Percentiles rank a stretch among this genome's conserved stretches.
These are phyloP conservation scores for Claviceps sp. DNA, from an alignment of 2,329 filamentous ascomycete species.

Conservation along the genomic window DNA sequence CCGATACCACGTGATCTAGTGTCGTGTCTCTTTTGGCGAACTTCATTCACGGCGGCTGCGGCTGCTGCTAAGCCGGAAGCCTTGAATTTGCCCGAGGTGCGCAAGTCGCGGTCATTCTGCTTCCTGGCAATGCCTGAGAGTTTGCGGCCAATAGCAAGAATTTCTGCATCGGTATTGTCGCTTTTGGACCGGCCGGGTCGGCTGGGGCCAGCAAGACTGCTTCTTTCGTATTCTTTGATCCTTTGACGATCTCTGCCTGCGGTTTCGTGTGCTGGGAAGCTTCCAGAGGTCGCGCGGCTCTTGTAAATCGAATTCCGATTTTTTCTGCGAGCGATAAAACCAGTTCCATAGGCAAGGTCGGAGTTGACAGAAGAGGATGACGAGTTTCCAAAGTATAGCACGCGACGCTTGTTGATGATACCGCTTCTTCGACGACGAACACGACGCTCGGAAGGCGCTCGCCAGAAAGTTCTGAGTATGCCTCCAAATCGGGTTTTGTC, in stretches of 20 bases:
- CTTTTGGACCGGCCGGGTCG: conserved; percentile 10
- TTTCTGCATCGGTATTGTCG: conserved; percentile 42
- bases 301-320: conserved; percentile 13
- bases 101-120: conserved; percentile 36
- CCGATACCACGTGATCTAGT: conserved; percentile 23
- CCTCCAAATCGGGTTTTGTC: conserved; percentile 35
- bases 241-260: not conserved
- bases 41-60: conserved; percentile 27
- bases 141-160: conserved; percentile 40
- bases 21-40: conserved; percentile 25
- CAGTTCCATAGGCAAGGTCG: conserved; percentile 54
- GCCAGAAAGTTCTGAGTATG: conserved; percentile 50
- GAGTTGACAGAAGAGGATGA: conserved; percentile 56
- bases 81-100: conserved; percentile 21
- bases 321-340: conserved; percentile 34
- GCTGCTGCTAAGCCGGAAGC: conserved; percentile 21
- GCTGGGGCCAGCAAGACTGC: not conserved
- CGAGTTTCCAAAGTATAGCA: conserved; percentile 46
- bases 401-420: conserved; percentile 35
- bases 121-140: conserved; percentile 38
- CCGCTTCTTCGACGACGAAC: conserved; percentile 24
- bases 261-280: not conserved
- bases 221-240: not conserved
- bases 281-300: conserved; percentile 1
- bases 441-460: conserved; percentile 41